These are phyloP conservation scores for Fusarium sp. DNA, from an alignment of 2,329 filamentous ascomycete species.

Conservation along the genomic window DNA sequence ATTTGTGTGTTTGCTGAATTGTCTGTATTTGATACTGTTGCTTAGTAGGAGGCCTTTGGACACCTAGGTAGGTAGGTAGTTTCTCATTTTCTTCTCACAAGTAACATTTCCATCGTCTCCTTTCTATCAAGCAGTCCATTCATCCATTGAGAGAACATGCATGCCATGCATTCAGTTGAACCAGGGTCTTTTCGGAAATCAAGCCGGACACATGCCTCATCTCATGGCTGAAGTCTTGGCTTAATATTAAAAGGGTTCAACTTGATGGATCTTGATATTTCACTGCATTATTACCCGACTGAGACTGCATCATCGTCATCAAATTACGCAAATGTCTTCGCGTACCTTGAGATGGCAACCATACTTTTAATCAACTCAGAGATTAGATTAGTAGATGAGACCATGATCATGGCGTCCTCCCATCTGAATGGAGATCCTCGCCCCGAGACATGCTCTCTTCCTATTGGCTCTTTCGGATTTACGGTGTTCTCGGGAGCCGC, in stretches of 20 bases:
- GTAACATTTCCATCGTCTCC: no score
- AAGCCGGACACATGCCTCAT: constrained; percentile 9
- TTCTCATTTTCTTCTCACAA: not conserved
- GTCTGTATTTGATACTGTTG: not conserved
- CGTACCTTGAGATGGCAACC: not conserved
- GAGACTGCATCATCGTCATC: not conserved
- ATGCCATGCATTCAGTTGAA: not conserved
- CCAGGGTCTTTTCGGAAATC: constrained; percentile 18
- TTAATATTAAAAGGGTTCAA: not conserved
- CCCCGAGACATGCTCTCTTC: not conserved
- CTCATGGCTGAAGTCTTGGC: constrained; percentile 15
- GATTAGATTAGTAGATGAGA: not conserved
- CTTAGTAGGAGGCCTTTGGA: not conserved
- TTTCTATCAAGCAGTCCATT: not conserved
- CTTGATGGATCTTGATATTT: not conserved
- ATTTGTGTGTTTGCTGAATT: not conserved
- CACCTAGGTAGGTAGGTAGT: no score
- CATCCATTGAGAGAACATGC: not conserved
- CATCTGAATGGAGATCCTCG: not conserved
- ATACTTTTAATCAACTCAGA: not conserved
- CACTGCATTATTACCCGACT: not conserved
- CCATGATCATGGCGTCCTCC: not conserved
- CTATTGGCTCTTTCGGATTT: constrained; percentile 34
- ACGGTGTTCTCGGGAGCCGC: constrained; percentile 32
- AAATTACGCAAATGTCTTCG: not conserved